These are phyloP conservation scores for Calocybe gangraenosa DNA, from an alignment of 768 basidiomycete species.

Conservation along the genomic window DNA sequence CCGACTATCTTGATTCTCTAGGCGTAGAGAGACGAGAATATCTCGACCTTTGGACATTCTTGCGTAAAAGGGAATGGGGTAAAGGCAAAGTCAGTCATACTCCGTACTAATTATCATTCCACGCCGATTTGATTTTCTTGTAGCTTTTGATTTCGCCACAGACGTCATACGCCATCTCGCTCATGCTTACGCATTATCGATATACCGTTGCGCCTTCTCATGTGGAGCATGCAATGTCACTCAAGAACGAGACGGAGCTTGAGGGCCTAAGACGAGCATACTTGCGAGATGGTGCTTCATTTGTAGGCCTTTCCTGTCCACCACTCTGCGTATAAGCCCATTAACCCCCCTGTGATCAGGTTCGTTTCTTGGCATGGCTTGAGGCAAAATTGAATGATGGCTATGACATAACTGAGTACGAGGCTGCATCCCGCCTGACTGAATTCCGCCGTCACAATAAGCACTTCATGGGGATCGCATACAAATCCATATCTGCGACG, in stretches of 20 bases:
- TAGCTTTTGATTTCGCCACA: conserved; percentile 68
- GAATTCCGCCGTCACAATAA: conserved; percentile 69
- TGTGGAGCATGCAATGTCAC: conserved; percentile 73
- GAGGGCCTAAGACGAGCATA: conserved; percentile 83
- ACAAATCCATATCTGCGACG: conserved; percentile 85
- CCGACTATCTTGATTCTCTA: conserved; percentile 52
- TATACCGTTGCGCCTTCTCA: conserved; percentile 70
- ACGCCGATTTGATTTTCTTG: not conserved
- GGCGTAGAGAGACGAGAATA: conserved; percentile 63
- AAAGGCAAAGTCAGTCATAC: conserved; percentile 57
- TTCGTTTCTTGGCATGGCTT: conserved; percentile 87
- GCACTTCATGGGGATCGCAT: conserved; percentile 81
- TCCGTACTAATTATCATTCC: conserved; percentile 4
- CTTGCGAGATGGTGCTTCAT: conserved; percentile 84
- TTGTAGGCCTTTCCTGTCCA: conserved; percentile 41
- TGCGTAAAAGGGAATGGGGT: conserved; percentile 73
- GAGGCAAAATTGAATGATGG: conserved; percentile 74
- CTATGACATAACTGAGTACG: conserved; percentile 87
- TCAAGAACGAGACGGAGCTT: conserved; percentile 88
- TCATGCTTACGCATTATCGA: conserved; percentile 80
- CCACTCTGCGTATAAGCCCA: conserved; percentile 7
- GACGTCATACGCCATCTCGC: conserved; percentile 78
- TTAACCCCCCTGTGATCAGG: conserved; percentile 28
- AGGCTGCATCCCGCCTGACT: conserved; percentile 80
- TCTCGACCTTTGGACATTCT: conserved; percentile 74